Base-by-base conservation (phyloP, 148 eudicot species). In the Polygonum maritimum region DNA sequence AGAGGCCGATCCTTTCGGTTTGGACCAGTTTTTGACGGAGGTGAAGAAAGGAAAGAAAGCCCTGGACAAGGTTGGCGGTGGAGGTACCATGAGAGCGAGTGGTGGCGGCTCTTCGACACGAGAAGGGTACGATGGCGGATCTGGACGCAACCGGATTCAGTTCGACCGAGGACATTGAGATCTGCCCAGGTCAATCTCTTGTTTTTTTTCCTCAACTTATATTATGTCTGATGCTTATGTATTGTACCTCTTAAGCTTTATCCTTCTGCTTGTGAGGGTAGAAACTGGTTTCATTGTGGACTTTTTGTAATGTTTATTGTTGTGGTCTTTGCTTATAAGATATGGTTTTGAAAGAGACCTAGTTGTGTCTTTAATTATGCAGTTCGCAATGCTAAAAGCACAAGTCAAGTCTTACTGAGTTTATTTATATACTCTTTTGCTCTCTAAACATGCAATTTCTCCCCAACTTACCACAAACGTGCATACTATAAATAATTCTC, bases 1-100 rank as follows among this genome's bases (percentile, higher is more conserved):
- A 76, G 96, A 93, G 78, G 92, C 89, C 73, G 96, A 91, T 89
- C 89, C 90, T 4, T 93, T 91, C 57, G 98, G 93, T 80, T 77
- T 93, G 80, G 90, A 89, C 69, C 89, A 86, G 81, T 93, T 85
- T 81, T 82, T 93, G 83, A 90, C 89, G 1, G 90, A 89, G 83
- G 92, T 93, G 75, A 89, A 93, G 77, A 87, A 81, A 76, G 93
- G 92, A 36, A 92, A 88, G 72, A 91, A 90, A 63, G 88, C 92
- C 19, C 80, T 84, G 82, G 93, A 90, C 19, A 90, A 88, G 76
- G 80, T 91, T 60, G 98, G 92, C 39, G 77, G 91, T 41, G 84
- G 89, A 15, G 96, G 98, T 47, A 87, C 96, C 5, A 81, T 89
- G 91, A 91, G 81, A 77, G 94, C 93, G 1, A 88, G 90, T 76